A percentile compares a stretch with the other conserved stretches of the same genome.
These are phyloP conservation scores for Ochetophila trinervis DNA, from an alignment of 306 rosid species.

Conservation along the genomic window DNA sequence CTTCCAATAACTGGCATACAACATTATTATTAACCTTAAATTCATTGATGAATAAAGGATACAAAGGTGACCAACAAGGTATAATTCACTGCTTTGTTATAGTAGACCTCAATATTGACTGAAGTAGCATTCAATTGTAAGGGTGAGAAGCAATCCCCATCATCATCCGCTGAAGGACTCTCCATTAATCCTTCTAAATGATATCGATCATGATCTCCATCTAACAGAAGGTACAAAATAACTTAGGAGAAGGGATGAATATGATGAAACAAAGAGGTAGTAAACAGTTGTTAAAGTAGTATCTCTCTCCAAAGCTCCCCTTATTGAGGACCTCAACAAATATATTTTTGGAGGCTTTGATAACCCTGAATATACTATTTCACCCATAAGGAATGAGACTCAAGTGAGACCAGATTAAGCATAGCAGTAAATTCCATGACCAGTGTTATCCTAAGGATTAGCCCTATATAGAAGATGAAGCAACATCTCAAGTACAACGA, in stretches of 20 bases:
- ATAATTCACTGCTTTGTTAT: slow-evolving; percentile 95
- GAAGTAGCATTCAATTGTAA: slow-evolving; percentile 81
- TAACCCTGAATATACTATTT: too few species aligned
- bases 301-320: too few species aligned
- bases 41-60: slow-evolving; percentile 49
- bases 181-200: slow-evolving; percentile 90
- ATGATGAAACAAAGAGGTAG: background rate
- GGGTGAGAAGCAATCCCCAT: slow-evolving; percentile 91
- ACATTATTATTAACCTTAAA: slow-evolving; percentile 17
- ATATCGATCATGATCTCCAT: slow-evolving; percentile 72
- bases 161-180: slow-evolving; percentile 85
- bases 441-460: too few species aligned
- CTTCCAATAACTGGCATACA: slow-evolving; percentile 23
- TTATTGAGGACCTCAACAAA: too few species aligned
- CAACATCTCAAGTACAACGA: too few species aligned
- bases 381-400: too few species aligned
- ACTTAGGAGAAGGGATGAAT: slow-evolving; percentile 14
- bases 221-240: slow-evolving; percentile 36
- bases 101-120: slow-evolving; percentile 85
- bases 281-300: background rate
- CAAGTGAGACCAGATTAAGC: too few species aligned
- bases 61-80: slow-evolving; percentile 99
- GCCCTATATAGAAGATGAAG: too few species aligned
- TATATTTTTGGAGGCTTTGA: too few species aligned
- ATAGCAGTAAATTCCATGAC: too few species aligned